phyloP scores from a whole-genome alignment of 2,329 filamentous ascomycete genomes.

The Xylariomycetidae sp. region DNA sequence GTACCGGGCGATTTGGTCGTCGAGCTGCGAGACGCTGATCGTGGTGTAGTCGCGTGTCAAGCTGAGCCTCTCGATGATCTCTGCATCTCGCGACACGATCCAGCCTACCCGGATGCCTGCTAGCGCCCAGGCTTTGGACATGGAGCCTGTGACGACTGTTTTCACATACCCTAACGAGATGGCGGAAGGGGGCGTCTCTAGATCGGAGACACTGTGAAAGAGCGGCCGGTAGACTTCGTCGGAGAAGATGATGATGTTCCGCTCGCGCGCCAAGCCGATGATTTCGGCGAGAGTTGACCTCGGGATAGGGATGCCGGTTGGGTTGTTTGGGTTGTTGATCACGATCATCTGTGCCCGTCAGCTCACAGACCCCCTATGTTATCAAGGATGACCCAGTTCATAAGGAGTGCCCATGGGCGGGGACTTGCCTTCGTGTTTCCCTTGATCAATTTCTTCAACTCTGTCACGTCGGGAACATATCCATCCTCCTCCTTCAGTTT shows the following conservation, averaged over 20 bases:
- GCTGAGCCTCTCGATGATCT: slow-evolving; percentile 60
- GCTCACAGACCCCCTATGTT: too few relatives aligned
- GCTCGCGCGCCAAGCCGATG: slow-evolving; percentile 56
- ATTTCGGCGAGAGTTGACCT: slow-evolving; percentile 56
- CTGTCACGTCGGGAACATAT: slow-evolving; percentile 63
- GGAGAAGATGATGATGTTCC: slow-evolving; percentile 62
- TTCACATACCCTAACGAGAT: slow-evolving; percentile 68
- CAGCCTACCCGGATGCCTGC: slow-evolving; percentile 81
- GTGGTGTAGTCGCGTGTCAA: slow-evolving; percentile 75
- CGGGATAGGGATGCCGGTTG: slow-evolving; percentile 68
- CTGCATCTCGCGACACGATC: slow-evolving; percentile 63
- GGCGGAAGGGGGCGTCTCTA: slow-evolving; percentile 56
- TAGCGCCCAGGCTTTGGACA: slow-evolving; percentile 81
- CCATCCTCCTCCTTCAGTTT: slow-evolving; percentile 58
- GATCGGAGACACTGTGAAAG: slow-evolving; percentile 60
- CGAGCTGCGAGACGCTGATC: slow-evolving; percentile 78
- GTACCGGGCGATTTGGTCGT: slow-evolving; percentile 73
- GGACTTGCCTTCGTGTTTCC: slow-evolving; percentile 71
- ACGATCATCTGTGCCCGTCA: slow-evolving; percentile 50
- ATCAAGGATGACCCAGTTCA: too few relatives aligned
- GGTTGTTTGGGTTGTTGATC: slow-evolving; percentile 75
- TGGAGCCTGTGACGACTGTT: slow-evolving; percentile 69
- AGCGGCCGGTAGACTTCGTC: slow-evolving; percentile 84
- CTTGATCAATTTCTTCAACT: slow-evolving; percentile 61
- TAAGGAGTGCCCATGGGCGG: too few relatives aligned